Evolutionary conservation across 352 stramenopile genomes (phyloP).

Genomic region (Pythium scleroteichum): DNA sequence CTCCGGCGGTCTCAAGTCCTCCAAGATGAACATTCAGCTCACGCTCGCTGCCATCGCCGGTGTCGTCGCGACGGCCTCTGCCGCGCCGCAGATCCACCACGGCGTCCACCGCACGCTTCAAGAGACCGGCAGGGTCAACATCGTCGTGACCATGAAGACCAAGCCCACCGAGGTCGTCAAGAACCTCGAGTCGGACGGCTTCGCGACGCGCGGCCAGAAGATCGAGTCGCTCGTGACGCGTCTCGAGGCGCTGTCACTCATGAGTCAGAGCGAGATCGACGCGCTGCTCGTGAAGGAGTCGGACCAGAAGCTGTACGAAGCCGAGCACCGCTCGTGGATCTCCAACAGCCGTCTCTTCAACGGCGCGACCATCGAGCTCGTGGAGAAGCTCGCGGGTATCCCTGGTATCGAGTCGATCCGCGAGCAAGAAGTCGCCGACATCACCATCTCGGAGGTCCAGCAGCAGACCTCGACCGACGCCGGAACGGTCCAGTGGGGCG

Average conservation of each 20-base stretch:
- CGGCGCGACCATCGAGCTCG: too few relatives aligned
- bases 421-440: slow-evolving; percentile 1
- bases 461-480: slow-evolving; percentile 2
- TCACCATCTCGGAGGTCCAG: slow-evolving; percentile 2
- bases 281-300: too few relatives aligned
- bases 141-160: slow-evolving; percentile 21
- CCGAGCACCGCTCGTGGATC: too few relatives aligned
- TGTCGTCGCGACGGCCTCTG: neutral
- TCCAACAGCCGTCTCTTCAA: too few relatives aligned
- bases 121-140: slow-evolving; percentile 14
- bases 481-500: slow-evolving; percentile 29
- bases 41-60: slow-evolving; percentile 14
- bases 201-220: slow-evolving; percentile 6
- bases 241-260: too few relatives aligned
- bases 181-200: neutral
- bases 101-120: slow-evolving; percentile 22
- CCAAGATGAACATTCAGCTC: slow-evolving; percentile 22
- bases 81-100: slow-evolving; percentile 15
- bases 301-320: too few relatives aligned
- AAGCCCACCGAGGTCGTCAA: neutral
- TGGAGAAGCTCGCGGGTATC: too few relatives aligned
- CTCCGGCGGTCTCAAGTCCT: neutral
- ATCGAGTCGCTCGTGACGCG: too few relatives aligned
- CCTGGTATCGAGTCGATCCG: too few relatives aligned
- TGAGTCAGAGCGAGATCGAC: too few relatives aligned